Base-by-base conservation (phyloP, 1,284 basidiomycete genomes). In the Cutaneotrichosporon sp. region DNA sequence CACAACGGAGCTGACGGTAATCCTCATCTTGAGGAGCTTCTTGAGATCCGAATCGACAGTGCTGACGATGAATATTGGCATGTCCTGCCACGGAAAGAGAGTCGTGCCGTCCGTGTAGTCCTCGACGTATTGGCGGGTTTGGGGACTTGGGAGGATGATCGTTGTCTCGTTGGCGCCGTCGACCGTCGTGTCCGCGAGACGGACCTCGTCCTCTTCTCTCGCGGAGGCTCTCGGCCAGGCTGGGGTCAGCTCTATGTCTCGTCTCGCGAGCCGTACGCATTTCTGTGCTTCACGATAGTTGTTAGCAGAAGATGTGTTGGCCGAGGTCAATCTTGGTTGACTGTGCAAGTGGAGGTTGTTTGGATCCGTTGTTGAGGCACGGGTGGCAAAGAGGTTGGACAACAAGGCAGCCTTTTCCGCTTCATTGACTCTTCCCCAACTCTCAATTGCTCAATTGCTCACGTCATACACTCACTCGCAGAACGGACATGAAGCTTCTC, bases 41-140 rank as follows among this genome's bases (percentile, higher is more conserved):
- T 31, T 50, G 32, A 46, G 56, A 22, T 13, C 21, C 11, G 5
- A 14, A 10, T 21, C 50, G 40, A 14, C 58, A 16, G 56, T 60
- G 46, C 14, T 32, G 13, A 60, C 56, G 11, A 65, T 21, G 26
- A 58, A 55, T 42, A 61, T 46, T 2, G 22, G 22, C 13, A 65
- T 34, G 3, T 61, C 42, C 14, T 16, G 26, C 32, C 36, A 65
- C 4, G 63, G 63, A 9, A 61, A 65, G 8, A 30, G n/a, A 4
- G 36, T 34, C 6, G 11, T 5, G 51, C 51, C 38, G 18, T 56
- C 55, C n/a, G 55, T 46, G 38, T 30, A 53, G 51, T 53, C 51
- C 31, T 34, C 51, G 14, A 53, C 51, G 11, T 53, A 53, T 18
- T 18, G 30, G 4, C 31, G 51, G 8, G 51, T 18, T 16, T 22